Conservation (phyloP, 192 early-diverging fungal genomes). For the Neocallimastix lanati region DNA sequence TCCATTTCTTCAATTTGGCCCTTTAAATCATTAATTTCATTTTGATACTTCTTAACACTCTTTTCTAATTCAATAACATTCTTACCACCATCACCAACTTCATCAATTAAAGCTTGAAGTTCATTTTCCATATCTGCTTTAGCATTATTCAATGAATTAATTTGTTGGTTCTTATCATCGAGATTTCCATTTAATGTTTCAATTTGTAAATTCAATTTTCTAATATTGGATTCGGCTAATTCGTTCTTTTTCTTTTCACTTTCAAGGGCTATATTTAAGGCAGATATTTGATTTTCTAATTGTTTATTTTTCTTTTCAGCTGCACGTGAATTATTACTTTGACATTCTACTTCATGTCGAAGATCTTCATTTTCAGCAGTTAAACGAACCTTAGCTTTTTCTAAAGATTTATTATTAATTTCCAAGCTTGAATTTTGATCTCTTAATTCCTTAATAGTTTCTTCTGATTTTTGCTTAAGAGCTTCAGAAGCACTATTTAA, state of each 20-base stretch:
- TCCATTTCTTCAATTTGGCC: constrained; percentile 37
- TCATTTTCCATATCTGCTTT: constrained; percentile 33
- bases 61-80: constrained; percentile 61
- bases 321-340: constrained; percentile 46
- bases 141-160: background rate
- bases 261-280: constrained; percentile 30
- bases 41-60: constrained; percentile 19
- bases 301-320: constrained; percentile 41
- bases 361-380: constrained; percentile 59
- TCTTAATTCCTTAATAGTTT: constrained; percentile 48
- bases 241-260: constrained; percentile 36
- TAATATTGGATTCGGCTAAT: constrained; percentile 30
- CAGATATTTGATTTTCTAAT: constrained; percentile 30
- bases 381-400: constrained; percentile 49
- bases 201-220: constrained; percentile 17
- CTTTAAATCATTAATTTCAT: constrained; percentile 22
- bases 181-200: background rate
- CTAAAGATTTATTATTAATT: constrained; percentile 30
- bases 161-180: background rate
- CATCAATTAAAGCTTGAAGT: constrained; percentile 43
- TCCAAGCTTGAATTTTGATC: constrained; percentile 40
- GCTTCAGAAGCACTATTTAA: constrained; percentile 36
- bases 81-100: constrained; percentile 54
- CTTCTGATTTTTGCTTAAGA: constrained; percentile 23
- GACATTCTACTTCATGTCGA: constrained; percentile 51